phyloP scores from a whole-genome alignment of 176 grass and related monocot genomes.

The Triticum monococcum region DNA sequence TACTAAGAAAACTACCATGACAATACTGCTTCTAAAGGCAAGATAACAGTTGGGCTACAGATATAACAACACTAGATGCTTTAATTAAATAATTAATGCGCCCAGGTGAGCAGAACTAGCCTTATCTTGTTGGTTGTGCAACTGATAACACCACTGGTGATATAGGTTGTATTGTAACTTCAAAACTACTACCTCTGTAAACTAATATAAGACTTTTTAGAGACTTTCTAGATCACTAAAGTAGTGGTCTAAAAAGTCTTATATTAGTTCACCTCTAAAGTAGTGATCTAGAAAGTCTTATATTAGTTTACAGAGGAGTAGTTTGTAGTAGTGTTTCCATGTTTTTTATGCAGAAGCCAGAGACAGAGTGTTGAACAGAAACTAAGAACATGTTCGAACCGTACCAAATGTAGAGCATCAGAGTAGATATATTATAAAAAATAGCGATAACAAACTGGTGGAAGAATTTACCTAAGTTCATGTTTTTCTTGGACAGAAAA shows the following conservation, averaged over 20 bases:
- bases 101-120: neutral
- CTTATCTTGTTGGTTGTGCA: neutral
- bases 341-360: neutral
- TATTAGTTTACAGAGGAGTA: neutral
- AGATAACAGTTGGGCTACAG: neutral
- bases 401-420: neutral
- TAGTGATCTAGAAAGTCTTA: too few relatives aligned
- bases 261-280: too few relatives aligned
- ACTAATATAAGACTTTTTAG: too few relatives aligned
- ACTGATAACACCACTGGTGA: neutral
- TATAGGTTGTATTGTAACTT: neutral
- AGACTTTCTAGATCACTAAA: too few relatives aligned
- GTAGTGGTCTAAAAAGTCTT: too few relatives aligned
- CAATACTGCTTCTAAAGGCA: neutral
- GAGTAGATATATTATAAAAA: neutral
- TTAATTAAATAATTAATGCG: neutral
- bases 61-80: slow-evolving; percentile 1
- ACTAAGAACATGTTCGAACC: neutral
- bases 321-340: neutral
- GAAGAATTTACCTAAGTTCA: slow-evolving; percentile 68
- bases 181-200: neutral
- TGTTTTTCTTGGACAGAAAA: slow-evolving; percentile 90
- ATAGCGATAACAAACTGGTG: neutral
- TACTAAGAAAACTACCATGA: neutral
- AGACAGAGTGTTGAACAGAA: neutral